Base-by-base conservation (phyloP, 495 filamentous ascomycete species). In the Penicillium chermesinum region DNA sequence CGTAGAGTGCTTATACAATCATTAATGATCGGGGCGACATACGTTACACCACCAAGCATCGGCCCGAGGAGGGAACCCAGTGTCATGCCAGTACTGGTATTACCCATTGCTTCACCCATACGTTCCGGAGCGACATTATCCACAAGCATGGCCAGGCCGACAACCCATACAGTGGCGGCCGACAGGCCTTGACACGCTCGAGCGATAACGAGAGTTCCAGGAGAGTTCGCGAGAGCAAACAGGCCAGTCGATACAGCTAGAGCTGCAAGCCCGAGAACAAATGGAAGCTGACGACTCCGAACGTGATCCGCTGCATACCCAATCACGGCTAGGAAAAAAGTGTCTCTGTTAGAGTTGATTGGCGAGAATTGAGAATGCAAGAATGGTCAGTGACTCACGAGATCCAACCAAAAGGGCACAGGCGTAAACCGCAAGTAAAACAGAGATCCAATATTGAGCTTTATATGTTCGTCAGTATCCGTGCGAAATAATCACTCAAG, bases 381-480 rank as follows among this genome's bases (percentile, higher is more conserved):
- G n/a, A n/a, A n/a, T n/a, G n/a, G n/a, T n/a, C n/a, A 48, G 18
- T 14, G 6, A 69, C 72, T 54, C 52, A 80, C 73, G 77, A 43
- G 75, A 77, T 22, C 66, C 75, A 7, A 82, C 65, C 42, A 89
- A 75, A 7, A 91, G 65, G 4, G 84, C 79, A 1, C 71, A 83
- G 18, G 84, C 88, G 61, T 88, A 91, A 10, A 81, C 78, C 15
- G 85, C 84, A 4, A 93, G 72, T 2, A 94, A 73, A 17, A 91
- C 73, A 7, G 85, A 85, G n/a, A 86, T 77, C 85, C 85, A 90
- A 47, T 70, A 70, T 60, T 90, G 82, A 43, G 80, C 66, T 89
- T 69, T 20, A 64, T n/a, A n/a, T n/a, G n/a, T n/a, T n/a, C n/a
- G 55, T 57, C 20, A 7, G 32, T 16, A 8, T 3, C 2, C 14